A percentile compares a stretch with the other conserved stretches of the same genome.
Evolutionary conservation across 768 basidiomycete species (phyloP).

Genomic region (Phanerochaete sordida): DNA sequence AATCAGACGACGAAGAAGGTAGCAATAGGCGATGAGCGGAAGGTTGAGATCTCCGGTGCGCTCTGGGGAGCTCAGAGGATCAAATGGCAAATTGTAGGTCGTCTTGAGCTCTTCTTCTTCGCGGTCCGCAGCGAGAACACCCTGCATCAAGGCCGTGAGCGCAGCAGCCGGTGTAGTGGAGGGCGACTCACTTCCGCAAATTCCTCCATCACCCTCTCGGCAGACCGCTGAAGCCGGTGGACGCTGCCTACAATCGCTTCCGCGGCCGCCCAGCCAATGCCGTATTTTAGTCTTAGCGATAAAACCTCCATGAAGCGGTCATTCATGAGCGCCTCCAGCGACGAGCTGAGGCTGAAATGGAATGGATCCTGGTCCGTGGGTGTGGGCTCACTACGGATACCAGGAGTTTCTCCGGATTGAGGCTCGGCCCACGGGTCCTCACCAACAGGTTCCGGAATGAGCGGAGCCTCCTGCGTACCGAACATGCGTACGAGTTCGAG

Average conservation of each 20-base stretch:
- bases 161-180: neutral
- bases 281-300: constrained; percentile 44
- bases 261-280: constrained; percentile 67
- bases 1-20: constrained; percentile 59
- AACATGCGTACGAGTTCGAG: constrained; percentile 47
- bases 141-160: constrained; percentile 12
- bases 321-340: constrained; percentile 60
- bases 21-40: constrained; percentile 59
- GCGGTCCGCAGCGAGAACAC: constrained; percentile 36
- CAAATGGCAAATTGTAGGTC: constrained; percentile 48
- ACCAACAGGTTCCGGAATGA: neutral
- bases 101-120: constrained; percentile 36
- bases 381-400: neutral
- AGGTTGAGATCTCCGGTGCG: constrained; percentile 46
- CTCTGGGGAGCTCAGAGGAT: constrained; percentile 42
- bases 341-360: constrained; percentile 58
- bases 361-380: constrained; percentile 15
- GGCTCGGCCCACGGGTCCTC: neutral
- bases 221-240: constrained; percentile 40
- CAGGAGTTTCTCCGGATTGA: too few species aligned
- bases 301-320: constrained; percentile 53
- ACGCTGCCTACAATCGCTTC: constrained; percentile 47
- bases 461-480: neutral
- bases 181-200: constrained; percentile 28
- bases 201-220: constrained; percentile 31